Evolutionary conservation across 306 rosid species (phyloP).

Genomic region (Trifolium repens): DNA sequence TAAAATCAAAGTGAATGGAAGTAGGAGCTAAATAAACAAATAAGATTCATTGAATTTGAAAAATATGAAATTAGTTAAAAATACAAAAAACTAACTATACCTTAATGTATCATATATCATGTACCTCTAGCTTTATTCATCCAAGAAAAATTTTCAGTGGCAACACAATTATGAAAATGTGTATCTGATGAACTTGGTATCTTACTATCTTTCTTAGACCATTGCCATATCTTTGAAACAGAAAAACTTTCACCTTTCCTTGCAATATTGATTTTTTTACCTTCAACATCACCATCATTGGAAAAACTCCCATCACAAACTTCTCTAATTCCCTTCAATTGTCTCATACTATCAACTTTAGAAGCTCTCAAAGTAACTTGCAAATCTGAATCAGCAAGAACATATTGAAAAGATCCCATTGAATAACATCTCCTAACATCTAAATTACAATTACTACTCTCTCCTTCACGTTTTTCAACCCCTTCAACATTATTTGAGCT

Average conservation of each 20-base stretch:
- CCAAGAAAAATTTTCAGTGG: slow-evolving; percentile 53
- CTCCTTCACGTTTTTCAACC: slow-evolving; percentile 57
- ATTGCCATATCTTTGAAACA: slow-evolving; percentile 91
- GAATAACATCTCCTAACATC: slow-evolving; percentile 95
- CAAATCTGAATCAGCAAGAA: slow-evolving; percentile 82
- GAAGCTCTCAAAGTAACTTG: slow-evolving; percentile 65
- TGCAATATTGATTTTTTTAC: slow-evolving; percentile 66
- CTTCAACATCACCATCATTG: slow-evolving; percentile 67
- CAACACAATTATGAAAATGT: slow-evolving; percentile 53
- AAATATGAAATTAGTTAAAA: slow-evolving; percentile 41
- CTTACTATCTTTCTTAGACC: slow-evolving; percentile 82
- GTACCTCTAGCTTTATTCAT: slow-evolving; percentile 61
- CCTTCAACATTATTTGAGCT: slow-evolving; percentile 54
- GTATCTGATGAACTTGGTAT: slow-evolving; percentile 59
- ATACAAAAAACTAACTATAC: slow-evolving; percentile 42
- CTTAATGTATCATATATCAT: slow-evolving; percentile 40
- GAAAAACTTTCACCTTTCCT: slow-evolving; percentile 94
- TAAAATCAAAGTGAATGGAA: slow-evolving; percentile 37
- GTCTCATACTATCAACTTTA: slow-evolving; percentile 63
- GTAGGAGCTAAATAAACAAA: slow-evolving; percentile 32
- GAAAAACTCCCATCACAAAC: slow-evolving; percentile 51
- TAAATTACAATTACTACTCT: slow-evolving; percentile 70
- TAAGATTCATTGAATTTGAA: slow-evolving; percentile 42
- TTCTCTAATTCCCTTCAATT: slow-evolving; percentile 57
- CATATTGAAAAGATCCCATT: slow-evolving; percentile 92